phyloP scores from a whole-genome alignment of 352 stramenopile genomes.

The Globisporangium alternatum region DNA sequence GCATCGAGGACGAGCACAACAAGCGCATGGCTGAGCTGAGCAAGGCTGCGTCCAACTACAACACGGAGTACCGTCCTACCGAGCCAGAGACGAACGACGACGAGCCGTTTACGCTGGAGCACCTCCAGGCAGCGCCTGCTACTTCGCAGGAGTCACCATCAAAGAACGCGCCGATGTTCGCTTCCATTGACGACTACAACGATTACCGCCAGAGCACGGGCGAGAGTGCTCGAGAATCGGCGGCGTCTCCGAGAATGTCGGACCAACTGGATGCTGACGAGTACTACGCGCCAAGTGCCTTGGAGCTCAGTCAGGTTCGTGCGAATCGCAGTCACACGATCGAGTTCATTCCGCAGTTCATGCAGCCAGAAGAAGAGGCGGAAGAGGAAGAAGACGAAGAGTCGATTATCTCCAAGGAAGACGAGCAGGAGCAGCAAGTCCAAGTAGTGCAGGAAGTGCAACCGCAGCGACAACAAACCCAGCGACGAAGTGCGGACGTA shows the following conservation, averaged over 20 bases:
- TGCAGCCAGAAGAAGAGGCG: not conserved
- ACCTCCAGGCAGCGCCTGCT: conserved; percentile 10
- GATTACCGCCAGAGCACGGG: conserved; percentile 1
- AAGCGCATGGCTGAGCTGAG: conserved; percentile 37
- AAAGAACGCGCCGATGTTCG: not conserved
- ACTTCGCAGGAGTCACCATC: not conserved
- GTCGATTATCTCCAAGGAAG: not conserved
- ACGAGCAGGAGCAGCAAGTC: not conserved
- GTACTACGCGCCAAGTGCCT: conserved; percentile 12
- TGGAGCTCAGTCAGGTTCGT: conserved; percentile 18
- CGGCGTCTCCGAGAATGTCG: not conserved
- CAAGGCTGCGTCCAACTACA: conserved; percentile 9
- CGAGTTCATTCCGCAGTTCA: conserved; percentile 21
- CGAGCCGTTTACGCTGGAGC: conserved; percentile 17
- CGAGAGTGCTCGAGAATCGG: conserved; percentile 2
- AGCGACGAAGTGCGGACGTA: not conserved
- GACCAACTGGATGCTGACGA: conserved; percentile 11
- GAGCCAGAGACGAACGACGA: conserved; percentile 14
- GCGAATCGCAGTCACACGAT: conserved; percentile 21
- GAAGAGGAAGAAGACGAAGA: not conserved
- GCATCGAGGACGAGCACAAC: conserved; percentile 41
- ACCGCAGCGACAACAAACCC: not conserved
- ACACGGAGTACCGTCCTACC: conserved; percentile 5
- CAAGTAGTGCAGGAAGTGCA: not conserved
- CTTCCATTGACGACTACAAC: not conserved